These are phyloP conservation scores for Colletotrichum navitas DNA, from an alignment of 2,329 filamentous ascomycete genomes.

Conservation along the genomic window DNA sequence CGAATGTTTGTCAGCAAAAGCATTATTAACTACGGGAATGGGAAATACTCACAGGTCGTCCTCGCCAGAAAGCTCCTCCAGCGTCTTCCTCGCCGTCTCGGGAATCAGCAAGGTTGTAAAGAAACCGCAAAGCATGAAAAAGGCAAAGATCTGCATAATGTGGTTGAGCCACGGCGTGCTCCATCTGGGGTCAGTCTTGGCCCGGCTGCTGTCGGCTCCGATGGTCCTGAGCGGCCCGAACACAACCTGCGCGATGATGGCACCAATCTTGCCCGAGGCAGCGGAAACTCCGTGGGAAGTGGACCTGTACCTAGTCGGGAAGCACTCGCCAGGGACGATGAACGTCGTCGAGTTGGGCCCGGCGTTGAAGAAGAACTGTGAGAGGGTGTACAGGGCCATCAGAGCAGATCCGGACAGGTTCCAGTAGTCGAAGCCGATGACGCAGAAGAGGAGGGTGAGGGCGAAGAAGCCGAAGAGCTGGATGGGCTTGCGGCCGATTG, in stretches of 20 bases:
- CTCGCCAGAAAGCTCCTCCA: conserved; percentile 64
- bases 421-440: conserved; percentile 63
- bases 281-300: conserved; percentile 73
- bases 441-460: conserved; percentile 60
- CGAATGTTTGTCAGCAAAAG: conserved; percentile 1
- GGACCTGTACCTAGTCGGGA: conserved; percentile 72
- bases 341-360: conserved; percentile 74
- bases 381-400: conserved; percentile 26
- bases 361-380: conserved; percentile 44
- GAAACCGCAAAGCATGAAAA: conserved; percentile 60
- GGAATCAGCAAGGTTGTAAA: conserved; percentile 59
- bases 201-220: conserved; percentile 59
- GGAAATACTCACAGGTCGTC: conserved; percentile 38
- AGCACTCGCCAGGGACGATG: conserved; percentile 74
- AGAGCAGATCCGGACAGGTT: conserved; percentile 38
- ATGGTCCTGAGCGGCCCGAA: conserved; percentile 59
- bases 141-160: conserved; percentile 54
- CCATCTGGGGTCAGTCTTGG: conserved; percentile 43
- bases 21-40: no score
- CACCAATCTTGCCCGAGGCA: conserved; percentile 70
- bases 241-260: conserved; percentile 64
- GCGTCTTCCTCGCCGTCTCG: conserved; percentile 57
- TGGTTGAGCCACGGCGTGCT: conserved; percentile 41
- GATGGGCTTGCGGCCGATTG: conserved; percentile 81
- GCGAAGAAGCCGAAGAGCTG: conserved; percentile 66